These are phyloP conservation scores for Phycomyces nitens DNA, from an alignment of 192 early-diverging fungal species.

Conservation along the genomic window DNA sequence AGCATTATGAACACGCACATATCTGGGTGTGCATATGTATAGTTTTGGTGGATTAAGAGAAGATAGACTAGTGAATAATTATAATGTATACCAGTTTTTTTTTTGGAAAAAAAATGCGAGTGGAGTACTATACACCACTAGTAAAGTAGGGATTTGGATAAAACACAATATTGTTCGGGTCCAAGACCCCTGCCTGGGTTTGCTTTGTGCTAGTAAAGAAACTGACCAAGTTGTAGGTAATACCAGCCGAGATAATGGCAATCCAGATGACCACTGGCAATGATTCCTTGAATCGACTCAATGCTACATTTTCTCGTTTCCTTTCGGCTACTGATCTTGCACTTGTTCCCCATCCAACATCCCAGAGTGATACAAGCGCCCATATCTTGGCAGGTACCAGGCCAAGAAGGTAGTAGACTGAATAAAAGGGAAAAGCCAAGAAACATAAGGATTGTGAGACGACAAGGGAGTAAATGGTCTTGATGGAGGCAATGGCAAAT, in stretches of 20 bases:
- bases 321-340: constrained; percentile 28
- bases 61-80: no score
- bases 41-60: no score
- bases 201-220: neutral
- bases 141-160: neutral
- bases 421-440: constrained; percentile 46
- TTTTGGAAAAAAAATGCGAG: no score
- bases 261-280: constrained; percentile 29
- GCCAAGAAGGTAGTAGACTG: constrained; percentile 49
- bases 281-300: constrained; percentile 23
- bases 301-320: constrained; percentile 21
- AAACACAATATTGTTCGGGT: neutral
- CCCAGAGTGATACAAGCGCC: constrained; percentile 53
- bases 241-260: constrained; percentile 13
- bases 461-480: constrained; percentile 41
- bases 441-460: constrained; percentile 39
- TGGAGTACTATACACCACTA: neutral
- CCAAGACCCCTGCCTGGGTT: neutral
- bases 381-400: constrained; percentile 57
- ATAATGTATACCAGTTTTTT: no score
- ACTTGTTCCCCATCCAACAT: constrained; percentile 58
- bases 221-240: constrained; percentile 20
- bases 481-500: constrained; percentile 41
- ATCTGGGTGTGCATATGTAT: no score
- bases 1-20: no score